Conservation (phyloP, 2,329 filamentous ascomycete species). For the Colletotrichum higginsianum region DNA sequence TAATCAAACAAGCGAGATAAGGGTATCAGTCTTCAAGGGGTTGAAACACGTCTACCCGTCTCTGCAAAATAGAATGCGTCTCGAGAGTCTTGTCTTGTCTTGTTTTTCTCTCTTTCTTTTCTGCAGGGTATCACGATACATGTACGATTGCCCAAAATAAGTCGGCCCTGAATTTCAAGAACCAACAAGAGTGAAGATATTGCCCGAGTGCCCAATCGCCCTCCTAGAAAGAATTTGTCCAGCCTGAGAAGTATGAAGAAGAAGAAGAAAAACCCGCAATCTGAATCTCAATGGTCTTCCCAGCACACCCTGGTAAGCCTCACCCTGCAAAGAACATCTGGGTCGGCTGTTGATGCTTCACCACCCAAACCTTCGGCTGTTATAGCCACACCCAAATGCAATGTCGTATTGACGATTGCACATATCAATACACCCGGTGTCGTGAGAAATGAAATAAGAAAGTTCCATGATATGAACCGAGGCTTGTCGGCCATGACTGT, state of each 20-base stretch:
- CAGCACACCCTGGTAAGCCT: conserved; percentile 10
- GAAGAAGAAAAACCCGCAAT: conserved; percentile 23
- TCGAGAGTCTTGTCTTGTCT: not conserved
- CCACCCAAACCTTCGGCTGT: not conserved
- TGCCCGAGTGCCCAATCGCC: not conserved
- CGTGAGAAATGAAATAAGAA: conserved; percentile 14
- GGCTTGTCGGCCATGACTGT: conserved; percentile 26
- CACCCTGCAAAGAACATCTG: conserved; percentile 19
- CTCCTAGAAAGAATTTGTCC: not conserved
- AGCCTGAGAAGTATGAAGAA: too few relatives aligned
- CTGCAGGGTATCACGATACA: conserved; percentile 43
- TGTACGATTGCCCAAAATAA: conserved; percentile 36
- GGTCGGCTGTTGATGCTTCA: conserved; percentile 16
- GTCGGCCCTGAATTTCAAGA: conserved; percentile 26
- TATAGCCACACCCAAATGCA: conserved; percentile 27
- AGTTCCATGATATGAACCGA: conserved; percentile 15
- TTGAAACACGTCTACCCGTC: conserved; percentile 35
- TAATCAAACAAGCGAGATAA: conserved; percentile 43
- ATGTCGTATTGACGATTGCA: conserved; percentile 15
- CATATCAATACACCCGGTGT: conserved; percentile 26
- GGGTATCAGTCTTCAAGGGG: conserved; percentile 35
- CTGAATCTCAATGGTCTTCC: conserved; percentile 23
- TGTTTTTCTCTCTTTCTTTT: conserved; percentile 26
- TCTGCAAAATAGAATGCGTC: conserved; percentile 16
- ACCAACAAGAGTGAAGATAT: conserved; percentile 24